Base-by-base conservation (phyloP, 1,284 basidiomycete genomes). In the Cutaneotrichosporon cutaneum region DNA sequence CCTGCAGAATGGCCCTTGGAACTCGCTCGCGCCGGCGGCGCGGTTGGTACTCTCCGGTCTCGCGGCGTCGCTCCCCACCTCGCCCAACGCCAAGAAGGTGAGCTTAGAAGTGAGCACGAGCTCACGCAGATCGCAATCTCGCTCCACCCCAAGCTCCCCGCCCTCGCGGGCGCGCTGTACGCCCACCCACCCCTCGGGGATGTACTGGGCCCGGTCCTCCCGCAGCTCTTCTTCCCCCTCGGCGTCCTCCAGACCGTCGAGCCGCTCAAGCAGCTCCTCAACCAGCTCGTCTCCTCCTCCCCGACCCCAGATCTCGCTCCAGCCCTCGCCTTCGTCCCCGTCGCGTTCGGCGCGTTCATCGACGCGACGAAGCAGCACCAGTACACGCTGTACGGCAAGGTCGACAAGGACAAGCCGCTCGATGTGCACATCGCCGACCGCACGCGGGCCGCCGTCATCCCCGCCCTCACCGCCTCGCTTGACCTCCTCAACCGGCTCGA, bases 371-470 rank as follows among this genome's bases (percentile, higher is more conserved):
- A 68, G 32, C 30, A 60, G 32, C 36, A 69, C 36, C 65, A 71
- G 14, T 75, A 69, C 58, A 54, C 69, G 6, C 66, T 77, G 18
- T 77, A 75, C 57, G 60, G 50, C n/a, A 48, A 48, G 44, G 24
- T 60, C 61, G 70, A 10, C 70, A 68, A 51, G 64, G 71, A 11
- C 63, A 52, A 66, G 8, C 64, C 73, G 0, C 59, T 71, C 3
- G 75, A 78, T 30, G 71, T 75, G 14, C 69, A 70, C 45, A 63
- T 75, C 18, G 67, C 73, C 2, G 69, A 69, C 45, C 72, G 71
- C 24, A 70, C 73, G 16, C 67, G 77, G 6, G 66, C 58, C 3
- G 66, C 71, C 2, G 70, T 77, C 2, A 70, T 67, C 22, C 47
- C 56, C 4, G 68, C 68, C 6, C 54, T 73, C 10, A 56, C 52